Evolutionary conservation across 208 protist species (phyloP), one percentile per base, ranked within the genome.

Genomic region (Crithidia acanthocephali): DNA sequence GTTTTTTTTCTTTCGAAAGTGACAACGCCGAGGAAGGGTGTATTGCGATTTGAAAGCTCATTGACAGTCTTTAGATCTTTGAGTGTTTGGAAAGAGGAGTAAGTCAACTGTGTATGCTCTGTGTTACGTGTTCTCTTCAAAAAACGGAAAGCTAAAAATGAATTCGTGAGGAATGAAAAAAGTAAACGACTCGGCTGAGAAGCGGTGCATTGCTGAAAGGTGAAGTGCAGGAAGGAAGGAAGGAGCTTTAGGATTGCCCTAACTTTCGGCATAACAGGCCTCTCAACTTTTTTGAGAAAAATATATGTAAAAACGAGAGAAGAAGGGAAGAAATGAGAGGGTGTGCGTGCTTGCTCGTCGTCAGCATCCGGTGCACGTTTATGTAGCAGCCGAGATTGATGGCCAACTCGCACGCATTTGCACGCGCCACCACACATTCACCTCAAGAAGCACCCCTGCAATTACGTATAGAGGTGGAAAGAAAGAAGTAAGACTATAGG

Each of bases 401-500:
- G 44, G 18, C 55, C 32, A 51, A 33, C 71, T 23, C 25, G 44
- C 44, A 48, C 44, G 18, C 44, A 13, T n/a, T 42, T 69, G 33
- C 27, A 58, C 11, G 45, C 27, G 28, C 2, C 55, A 3, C 6
- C 16, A 48, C 44, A 48, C 9, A 48, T 6, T 4, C 18, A 40
- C 35, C 8, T 11, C 35, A 40, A 48, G 16, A 9, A 15, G 9
- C 44, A n/a, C 9, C 44, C 6, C 44, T 40, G 5, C 35, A 40
- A 40, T 40, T 40, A 48, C 18, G 44, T n/a, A n/a, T n/a, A 22
- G 4, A n/a, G 9, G 6, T 15, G 16, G 77, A 59, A 61, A 61
- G 62, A 55, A 77, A 74, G 62, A 62, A 77, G 18, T 69, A 60
- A 10, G 37, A 48, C 51, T 47, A 58, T 56, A 62, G 25, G 52